Evolutionary conservation across 345 rosid species (phyloP).

Genomic region (Syzygium grande): DNA sequence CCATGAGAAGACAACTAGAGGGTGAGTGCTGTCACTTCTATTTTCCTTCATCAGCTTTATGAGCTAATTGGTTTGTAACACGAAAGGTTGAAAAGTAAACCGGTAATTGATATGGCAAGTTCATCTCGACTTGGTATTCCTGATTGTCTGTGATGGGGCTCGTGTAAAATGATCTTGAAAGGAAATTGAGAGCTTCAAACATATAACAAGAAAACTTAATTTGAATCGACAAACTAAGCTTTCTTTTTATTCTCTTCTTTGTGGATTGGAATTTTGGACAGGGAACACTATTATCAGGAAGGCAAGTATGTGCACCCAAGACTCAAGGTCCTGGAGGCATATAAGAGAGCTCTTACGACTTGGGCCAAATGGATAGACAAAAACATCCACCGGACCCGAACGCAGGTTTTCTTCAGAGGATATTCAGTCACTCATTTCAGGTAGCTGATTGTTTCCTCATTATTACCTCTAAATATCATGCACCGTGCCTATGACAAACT

Average conservation of each 20-base stretch:
- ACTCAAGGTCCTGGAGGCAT: conserved; percentile 76
- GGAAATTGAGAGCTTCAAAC: background rate
- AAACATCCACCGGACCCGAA: conserved; percentile 39
- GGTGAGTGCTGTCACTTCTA: conserved; percentile 27
- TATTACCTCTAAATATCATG: background rate
- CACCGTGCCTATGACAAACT: background rate
- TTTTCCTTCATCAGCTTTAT: background rate
- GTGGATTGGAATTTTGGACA: background rate
- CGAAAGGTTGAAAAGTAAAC: background rate
- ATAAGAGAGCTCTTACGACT: conserved; percentile 65
- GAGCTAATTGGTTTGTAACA: background rate
- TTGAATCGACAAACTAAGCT: background rate
- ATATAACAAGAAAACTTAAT: background rate
- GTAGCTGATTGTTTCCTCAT: conserved; percentile 12
- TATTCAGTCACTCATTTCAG: conserved; percentile 86
- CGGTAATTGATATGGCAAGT: background rate
- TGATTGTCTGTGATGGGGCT: background rate
- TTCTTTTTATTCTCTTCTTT: background rate
- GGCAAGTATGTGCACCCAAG: conserved; percentile 59
- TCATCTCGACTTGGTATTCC: background rate
- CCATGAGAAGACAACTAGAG: conserved; percentile 86
- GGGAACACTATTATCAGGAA: conserved; percentile 62
- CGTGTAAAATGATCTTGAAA: background rate
- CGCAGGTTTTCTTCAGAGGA: conserved; percentile 69
- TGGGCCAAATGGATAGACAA: conserved; percentile 87